These are phyloP conservation scores for Hysterium pulicare DNA, from an alignment of 2,329 filamentous ascomycete species.

Conservation along the genomic window DNA sequence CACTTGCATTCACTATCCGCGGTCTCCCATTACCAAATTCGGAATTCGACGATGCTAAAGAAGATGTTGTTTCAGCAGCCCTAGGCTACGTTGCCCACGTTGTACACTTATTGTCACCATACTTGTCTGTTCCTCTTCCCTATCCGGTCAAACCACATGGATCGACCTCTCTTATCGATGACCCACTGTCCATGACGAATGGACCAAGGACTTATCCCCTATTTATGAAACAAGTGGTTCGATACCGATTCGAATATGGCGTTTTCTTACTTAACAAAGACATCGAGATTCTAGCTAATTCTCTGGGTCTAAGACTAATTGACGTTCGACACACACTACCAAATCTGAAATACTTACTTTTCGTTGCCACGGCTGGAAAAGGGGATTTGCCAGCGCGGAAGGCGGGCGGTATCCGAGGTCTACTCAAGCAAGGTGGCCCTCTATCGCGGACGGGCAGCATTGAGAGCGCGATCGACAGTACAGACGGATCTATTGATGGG, in stretches of 20 bases:
- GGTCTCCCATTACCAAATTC: slow-evolving; percentile 77
- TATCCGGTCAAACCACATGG: slow-evolving; percentile 73
- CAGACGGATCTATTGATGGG: slow-evolving; percentile 11
- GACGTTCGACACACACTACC: slow-evolving; percentile 90
- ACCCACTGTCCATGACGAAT: slow-evolving; percentile 59
- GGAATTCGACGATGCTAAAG: slow-evolving; percentile 66
- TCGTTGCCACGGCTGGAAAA: slow-evolving; percentile 79
- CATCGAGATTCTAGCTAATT: slow-evolving; percentile 66
- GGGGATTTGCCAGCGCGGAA: slow-evolving; percentile 52
- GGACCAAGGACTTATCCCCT: slow-evolving; percentile 65
- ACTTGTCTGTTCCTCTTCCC: slow-evolving; percentile 72
- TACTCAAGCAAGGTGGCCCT: slow-evolving; percentile 24
- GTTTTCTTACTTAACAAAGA: slow-evolving; percentile 97
- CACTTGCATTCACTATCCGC: slow-evolving; percentile 81
- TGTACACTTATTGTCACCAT: slow-evolving; percentile 73
- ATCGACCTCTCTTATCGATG: slow-evolving; percentile 71
- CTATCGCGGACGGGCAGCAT: slow-evolving; percentile 29
- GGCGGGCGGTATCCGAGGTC: slow-evolving; percentile 33
- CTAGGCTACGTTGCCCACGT: slow-evolving; percentile 77
- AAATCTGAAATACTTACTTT: slow-evolving; percentile 89
- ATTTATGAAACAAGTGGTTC: slow-evolving; percentile 65
- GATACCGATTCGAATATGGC: slow-evolving; percentile 92
- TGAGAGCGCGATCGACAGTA: slow-evolving; percentile 28
- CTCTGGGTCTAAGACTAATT: slow-evolving; percentile 72
- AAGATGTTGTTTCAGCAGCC: slow-evolving; percentile 74